Base-by-base conservation (phyloP, 1,284 basidiomycete species). In the Cryptococcus sp. region DNA sequence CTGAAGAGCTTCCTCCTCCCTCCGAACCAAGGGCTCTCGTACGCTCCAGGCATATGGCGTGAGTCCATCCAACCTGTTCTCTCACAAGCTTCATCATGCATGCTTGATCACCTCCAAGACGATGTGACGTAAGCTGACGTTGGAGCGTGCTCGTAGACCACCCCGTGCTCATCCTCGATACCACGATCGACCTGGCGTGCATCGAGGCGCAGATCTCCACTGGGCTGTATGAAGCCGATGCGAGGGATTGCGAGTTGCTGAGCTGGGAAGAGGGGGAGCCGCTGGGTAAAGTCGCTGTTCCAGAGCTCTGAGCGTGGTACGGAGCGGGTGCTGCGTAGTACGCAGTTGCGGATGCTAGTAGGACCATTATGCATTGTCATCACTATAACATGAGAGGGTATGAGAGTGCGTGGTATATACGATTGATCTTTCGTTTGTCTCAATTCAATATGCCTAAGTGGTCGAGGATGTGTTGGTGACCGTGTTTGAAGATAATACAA, bases 31-130 rank as follows among this genome's bases (percentile, higher is more conserved):
- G 93, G 91, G 0, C 84, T 97, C 52, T 85, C 89, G 47, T 97
- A 97, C 75, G 80, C 86, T 56, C 84, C 84, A 1, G 91, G 86
- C 6, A 80, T 91, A 55, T 97, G 94, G 94, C 93, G 92, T 91
- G 67, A 84, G 89, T 86, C 48, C 25, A 20, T 20, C 35, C 15
- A 16, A 11, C 44, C 35, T 42, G 45, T 10, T 22, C 39, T 17
- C 40, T 47, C 50, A 1, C 17, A 25, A 25, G 20, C 19, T n/a
- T 41, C 25, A 51, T 20, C n/a, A 38, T n/a, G 23, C 22, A 22
- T 17, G 25, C 20, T 16, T 23, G 5, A 27, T 25, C n/a, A 17
- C 13, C 13, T n/a, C 35, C n/a, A n/a, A 15, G 5, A 53, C 47
- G 17, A 22, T 22, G 17, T 16, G 8, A 6, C 20, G 16, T 27